Evolutionary conservation across 2,329 filamentous ascomycete genomes (phyloP).

Genomic region (Pyrenophora tritici-repentis): DNA sequence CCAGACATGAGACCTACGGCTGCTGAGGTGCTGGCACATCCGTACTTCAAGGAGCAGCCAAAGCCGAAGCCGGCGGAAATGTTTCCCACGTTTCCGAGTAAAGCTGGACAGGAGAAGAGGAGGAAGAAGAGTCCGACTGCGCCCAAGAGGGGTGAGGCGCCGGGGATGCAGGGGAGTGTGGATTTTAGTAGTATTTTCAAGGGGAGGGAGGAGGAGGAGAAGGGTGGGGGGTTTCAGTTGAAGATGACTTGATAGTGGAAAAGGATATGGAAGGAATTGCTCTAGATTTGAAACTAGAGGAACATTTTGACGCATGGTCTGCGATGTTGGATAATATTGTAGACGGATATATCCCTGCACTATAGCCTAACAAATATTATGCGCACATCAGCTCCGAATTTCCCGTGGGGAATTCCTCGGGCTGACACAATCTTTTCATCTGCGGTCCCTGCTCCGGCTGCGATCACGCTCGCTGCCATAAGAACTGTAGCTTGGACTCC

Average conservation of each 20-base stretch:
- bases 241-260: slow-evolving; percentile 33
- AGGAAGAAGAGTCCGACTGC: slow-evolving; percentile 78
- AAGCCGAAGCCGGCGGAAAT: slow-evolving; percentile 87
- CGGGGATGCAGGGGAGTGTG: slow-evolving; percentile 53
- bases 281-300: neutral
- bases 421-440: slow-evolving; percentile 9
- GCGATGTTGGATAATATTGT: neutral
- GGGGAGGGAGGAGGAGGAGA: slow-evolving; percentile 54
- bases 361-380: neutral
- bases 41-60: slow-evolving; percentile 88
- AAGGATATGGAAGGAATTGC: neutral
- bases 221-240: slow-evolving; percentile 54
- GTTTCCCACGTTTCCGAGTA: slow-evolving; percentile 97
- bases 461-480: slow-evolving; percentile 63
- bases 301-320: too few species aligned
- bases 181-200: slow-evolving; percentile 58
- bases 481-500: slow-evolving; percentile 67
- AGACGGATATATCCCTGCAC: too few species aligned
- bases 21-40: slow-evolving; percentile 73
- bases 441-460: slow-evolving; percentile 49
- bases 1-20: slow-evolving; percentile 74
- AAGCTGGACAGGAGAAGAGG: slow-evolving; percentile 87
- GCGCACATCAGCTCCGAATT: neutral
- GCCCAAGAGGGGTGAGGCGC: slow-evolving; percentile 70
- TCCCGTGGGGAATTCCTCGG: neutral